Evolutionary conservation across 345 rosid species (phyloP).

Genomic region (Raphanus raphanistrum): DNA sequence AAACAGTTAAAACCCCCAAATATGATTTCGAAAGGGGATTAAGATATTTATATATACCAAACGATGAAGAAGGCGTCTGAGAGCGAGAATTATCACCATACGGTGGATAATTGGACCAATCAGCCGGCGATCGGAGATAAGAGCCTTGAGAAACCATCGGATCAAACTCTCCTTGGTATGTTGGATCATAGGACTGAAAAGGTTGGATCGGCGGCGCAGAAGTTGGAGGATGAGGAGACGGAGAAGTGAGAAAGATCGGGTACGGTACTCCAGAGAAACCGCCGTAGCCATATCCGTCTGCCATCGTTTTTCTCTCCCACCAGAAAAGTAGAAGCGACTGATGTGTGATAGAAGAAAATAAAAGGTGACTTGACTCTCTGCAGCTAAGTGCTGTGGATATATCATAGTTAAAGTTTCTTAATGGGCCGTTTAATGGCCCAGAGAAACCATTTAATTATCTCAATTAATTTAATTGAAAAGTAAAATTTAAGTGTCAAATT

Average conservation of each 20-base stretch:
- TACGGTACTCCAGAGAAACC: slow-evolving; percentile 27
- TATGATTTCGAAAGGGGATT: background rate
- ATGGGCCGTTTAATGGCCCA: slow-evolving; percentile 12
- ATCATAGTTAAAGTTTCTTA: background rate
- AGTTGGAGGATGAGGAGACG: slow-evolving; percentile 19
- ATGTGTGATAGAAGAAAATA: background rate
- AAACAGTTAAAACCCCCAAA: slow-evolving; percentile 5
- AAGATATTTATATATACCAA: slow-evolving; percentile 26
- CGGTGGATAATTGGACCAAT: slow-evolving; percentile 20
- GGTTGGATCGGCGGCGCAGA: slow-evolving; percentile 30
- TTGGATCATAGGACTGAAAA: slow-evolving; percentile 27
- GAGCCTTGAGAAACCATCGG: slow-evolving; percentile 24
- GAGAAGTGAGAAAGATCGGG: slow-evolving; percentile 26
- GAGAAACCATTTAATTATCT: background rate
- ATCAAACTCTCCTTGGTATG: slow-evolving; percentile 20
- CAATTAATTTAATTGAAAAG: too few relatives aligned
- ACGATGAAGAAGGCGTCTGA: slow-evolving; percentile 30
- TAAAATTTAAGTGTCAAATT: too few relatives aligned
- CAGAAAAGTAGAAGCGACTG: slow-evolving; percentile 15
- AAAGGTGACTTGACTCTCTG: background rate
- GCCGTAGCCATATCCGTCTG: slow-evolving; percentile 28
- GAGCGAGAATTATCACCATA: slow-evolving; percentile 17
- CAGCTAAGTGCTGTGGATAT: slow-evolving; percentile 4
- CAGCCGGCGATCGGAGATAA: slow-evolving; percentile 28
- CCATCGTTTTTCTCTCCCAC: slow-evolving; percentile 14